Evolutionary conservation across 202 grass and related monocot genomes (phyloP), one percentile per base, ranked within the genome.

Genomic region (Carex arenaria): DNA sequence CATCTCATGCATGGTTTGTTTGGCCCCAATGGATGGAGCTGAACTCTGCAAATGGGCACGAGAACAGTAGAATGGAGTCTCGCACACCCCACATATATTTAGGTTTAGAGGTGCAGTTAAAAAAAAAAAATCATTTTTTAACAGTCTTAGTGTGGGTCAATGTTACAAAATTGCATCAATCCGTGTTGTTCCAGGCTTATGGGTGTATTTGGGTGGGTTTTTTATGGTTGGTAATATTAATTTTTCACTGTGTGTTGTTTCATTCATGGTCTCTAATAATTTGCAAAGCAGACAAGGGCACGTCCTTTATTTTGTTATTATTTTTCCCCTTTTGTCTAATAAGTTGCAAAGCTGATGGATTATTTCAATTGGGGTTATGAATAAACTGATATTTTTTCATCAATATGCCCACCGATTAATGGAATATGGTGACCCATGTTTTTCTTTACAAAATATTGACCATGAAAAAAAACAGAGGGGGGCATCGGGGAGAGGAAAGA

Each of bases 1-100:
- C 64, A 64, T 67, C 31, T 52, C 62, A 32, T n/a, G 32, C 61
- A 80, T 22, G 43, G 63, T 64, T 82, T 59, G 30, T 66, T 55
- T 67, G 43, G 80, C 80, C 64, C 80, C 80, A 82, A 67, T 69
- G 80, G 80, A 67, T 82, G 80, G 80, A 67, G 80, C 62, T 45
- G 8, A 52, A 49, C 28, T 82, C 60, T 67, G 64, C 47, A 69
- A 56, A 69, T 4, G 18, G 80, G 80, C 80, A 82, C 3, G 43
- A 82, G 80, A 66, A 32, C 17, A 63, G 43, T 65, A 78, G 73
- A 78, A 78, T 38, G 73, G 59, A 23, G 71, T 74, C 71, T 74
- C 0, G n/a, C 45, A 54, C 47, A 31, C 71, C 71, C 47, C 4
- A 17, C 47, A 74, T 53, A 52, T 74, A 54, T 72, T 72, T 69